Percentiles rank a stretch among this genome's conserved stretches.
Conservation (phyloP, 805 yeast species). For the Lipomyces oligophaga region DNA sequence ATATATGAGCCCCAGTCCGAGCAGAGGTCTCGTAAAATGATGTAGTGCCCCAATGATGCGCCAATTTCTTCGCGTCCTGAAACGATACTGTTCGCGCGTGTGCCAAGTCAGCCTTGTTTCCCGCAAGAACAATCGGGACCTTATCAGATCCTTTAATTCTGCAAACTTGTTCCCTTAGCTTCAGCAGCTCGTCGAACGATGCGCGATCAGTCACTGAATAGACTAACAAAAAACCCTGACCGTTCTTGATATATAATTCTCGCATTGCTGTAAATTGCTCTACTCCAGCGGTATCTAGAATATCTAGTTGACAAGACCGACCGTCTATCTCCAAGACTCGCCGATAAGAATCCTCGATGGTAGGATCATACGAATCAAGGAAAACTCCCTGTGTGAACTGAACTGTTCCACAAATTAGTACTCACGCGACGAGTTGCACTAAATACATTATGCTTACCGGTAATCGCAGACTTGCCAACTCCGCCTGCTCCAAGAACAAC, state of each 20-base stretch:
- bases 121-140: slow-evolving; percentile 89
- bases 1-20: slow-evolving; percentile 17
- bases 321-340: slow-evolving; percentile 87
- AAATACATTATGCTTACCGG: slow-evolving; percentile 9
- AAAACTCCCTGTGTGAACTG: slow-evolving; percentile 26
- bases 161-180: slow-evolving; percentile 78
- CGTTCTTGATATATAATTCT: slow-evolving; percentile 57
- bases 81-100: slow-evolving; percentile 24
- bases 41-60: slow-evolving; percentile 20
- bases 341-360: slow-evolving; percentile 93
- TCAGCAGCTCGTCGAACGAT: slow-evolving; percentile 72
- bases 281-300: slow-evolving; percentile 88
- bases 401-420: slow-evolving; percentile 6
- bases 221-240: slow-evolving; percentile 84
- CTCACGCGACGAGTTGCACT: not conserved
- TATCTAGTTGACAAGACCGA: slow-evolving; percentile 79
- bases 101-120: slow-evolving; percentile 73
- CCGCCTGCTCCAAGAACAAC: slow-evolving; percentile 97
- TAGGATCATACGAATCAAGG: slow-evolving; percentile 68
- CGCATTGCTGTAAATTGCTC: slow-evolving; percentile 98
- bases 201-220: slow-evolving; percentile 76
- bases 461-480: slow-evolving; percentile 63
- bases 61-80: slow-evolving; percentile 21
- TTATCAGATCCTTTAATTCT: slow-evolving; percentile 64
- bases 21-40: slow-evolving; percentile 28